These are phyloP conservation scores for Hygrophoropsis aurantiaca DNA, from an alignment of 768 basidiomycete species.

Conservation along the genomic window DNA sequence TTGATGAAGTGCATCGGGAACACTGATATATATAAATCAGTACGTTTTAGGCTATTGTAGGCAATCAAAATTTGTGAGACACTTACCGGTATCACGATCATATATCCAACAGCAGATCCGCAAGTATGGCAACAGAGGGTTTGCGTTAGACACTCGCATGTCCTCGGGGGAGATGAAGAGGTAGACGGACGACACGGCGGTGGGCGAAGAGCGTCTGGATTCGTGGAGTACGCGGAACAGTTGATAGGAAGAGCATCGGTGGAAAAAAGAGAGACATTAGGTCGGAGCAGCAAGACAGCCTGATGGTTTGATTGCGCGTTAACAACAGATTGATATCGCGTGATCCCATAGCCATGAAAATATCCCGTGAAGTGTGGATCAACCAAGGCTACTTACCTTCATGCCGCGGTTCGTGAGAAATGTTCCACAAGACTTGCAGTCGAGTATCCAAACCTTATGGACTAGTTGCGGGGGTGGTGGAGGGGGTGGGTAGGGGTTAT, in stretches of 20 bases:
- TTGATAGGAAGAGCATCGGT: constrained; percentile 79
- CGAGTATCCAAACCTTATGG: constrained; percentile 81
- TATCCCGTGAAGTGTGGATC: not conserved
- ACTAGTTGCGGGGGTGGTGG: constrained; percentile 44
- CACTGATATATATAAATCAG: constrained; percentile 41
- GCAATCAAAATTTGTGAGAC: constrained; percentile 5
- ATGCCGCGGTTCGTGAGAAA: constrained; percentile 85
- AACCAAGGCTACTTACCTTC: constrained; percentile 51
- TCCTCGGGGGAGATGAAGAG: constrained; percentile 41
- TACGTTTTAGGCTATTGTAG: constrained; percentile 10
- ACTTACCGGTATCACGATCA: constrained; percentile 68
- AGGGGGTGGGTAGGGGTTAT: constrained; percentile 41
- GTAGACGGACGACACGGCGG: constrained; percentile 37
- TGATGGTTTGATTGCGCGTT: constrained; percentile 25
- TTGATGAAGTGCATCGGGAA: constrained; percentile 69
- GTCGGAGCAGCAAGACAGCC: constrained; percentile 83
- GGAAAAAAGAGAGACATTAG: constrained; percentile 79
- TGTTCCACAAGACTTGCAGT: constrained; percentile 69
- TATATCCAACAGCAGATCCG: constrained; percentile 72
- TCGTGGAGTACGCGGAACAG: constrained; percentile 64
- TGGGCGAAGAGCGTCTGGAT: constrained; percentile 41
- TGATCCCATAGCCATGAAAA: not conserved
- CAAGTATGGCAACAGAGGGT: constrained; percentile 80
- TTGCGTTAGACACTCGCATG: constrained; percentile 85
- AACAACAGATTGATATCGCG: not conserved